These are phyloP conservation scores for Tuber magnatum DNA, from an alignment of 495 filamentous ascomycete genomes.

Conservation along the genomic window DNA sequence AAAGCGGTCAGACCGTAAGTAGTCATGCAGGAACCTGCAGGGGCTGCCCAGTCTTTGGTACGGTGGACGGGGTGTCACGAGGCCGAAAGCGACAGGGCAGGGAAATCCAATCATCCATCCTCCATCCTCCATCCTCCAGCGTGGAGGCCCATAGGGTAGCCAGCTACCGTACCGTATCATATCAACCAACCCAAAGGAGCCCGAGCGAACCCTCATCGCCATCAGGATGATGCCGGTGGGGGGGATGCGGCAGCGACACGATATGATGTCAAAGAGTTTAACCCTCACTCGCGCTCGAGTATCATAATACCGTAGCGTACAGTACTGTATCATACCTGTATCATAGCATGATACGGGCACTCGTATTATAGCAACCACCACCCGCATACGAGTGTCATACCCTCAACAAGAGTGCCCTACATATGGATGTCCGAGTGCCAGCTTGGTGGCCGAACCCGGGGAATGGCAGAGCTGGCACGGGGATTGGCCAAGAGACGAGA, in stretches of 20 bases:
- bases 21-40: slow-evolving; percentile 38
- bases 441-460: background rate
- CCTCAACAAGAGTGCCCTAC: background rate
- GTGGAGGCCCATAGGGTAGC: slow-evolving; percentile 4
- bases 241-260: slow-evolving; percentile 13
- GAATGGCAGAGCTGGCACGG: background rate
- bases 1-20: slow-evolving; percentile 38
- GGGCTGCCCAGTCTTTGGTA: slow-evolving; percentile 30
- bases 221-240: slow-evolving; percentile 7
- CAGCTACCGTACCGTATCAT: too few relatives aligned
- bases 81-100: slow-evolving; percentile 22
- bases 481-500: background rate
- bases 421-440: background rate
- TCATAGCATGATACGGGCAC: too few relatives aligned
- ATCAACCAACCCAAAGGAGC: slow-evolving; percentile 20
- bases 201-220: slow-evolving; percentile 16
- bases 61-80: slow-evolving; percentile 26
- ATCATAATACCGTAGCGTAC: too few relatives aligned
- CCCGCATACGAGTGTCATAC: background rate
- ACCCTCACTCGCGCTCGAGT: slow-evolving; percentile 10
- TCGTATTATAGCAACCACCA: too few relatives aligned
- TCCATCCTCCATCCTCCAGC: slow-evolving; percentile 10
- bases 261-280: slow-evolving; percentile 26
- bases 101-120: slow-evolving; percentile 6
- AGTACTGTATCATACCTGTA: too few relatives aligned